Evolutionary conservation across 192 early-diverging fungal genomes (phyloP).

Genomic region (Allomyces macrogynus): DNA sequence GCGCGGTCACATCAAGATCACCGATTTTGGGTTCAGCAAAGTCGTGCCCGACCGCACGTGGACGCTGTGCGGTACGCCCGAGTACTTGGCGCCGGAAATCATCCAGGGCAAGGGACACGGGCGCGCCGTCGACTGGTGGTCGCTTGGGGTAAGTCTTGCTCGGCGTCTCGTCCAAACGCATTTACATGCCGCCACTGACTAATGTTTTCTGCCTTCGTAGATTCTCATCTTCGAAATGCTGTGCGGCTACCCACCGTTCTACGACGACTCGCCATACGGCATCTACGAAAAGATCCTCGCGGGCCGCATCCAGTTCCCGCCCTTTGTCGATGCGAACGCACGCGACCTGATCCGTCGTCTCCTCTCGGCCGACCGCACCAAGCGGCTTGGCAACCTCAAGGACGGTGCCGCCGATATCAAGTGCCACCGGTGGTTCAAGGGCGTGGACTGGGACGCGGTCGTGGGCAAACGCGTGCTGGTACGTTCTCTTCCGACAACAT

Average conservation of each 20-base stretch:
- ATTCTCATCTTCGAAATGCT: conserved; percentile 98
- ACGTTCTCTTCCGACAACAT: not conserved
- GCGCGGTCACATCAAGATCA: conserved; percentile 84
- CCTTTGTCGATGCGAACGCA: conserved; percentile 64
- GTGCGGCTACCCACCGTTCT: conserved; percentile 73
- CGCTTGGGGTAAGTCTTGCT: conserved; percentile 60
- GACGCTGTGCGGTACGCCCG: conserved; percentile 95
- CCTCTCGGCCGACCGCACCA: conserved; percentile 73
- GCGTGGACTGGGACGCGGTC: conserved; percentile 80
- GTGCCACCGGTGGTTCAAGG: conserved; percentile 80
- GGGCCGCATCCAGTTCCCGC: conserved; percentile 71
- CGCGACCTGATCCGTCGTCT: conserved; percentile 78
- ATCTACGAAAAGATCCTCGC: conserved; percentile 98
- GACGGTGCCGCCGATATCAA: conserved; percentile 83
- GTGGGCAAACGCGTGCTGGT: conserved; percentile 42
- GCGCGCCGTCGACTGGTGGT: conserved; percentile 99
- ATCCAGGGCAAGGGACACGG: conserved; percentile 94
- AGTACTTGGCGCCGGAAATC: conserved; percentile 92
- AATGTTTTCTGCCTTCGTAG: no score
- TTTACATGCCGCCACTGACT: no score
- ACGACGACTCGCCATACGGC: conserved; percentile 90
- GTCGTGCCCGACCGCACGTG: conserved; percentile 71
- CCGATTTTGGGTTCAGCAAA: conserved; percentile 98
- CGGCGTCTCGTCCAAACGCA: no score
- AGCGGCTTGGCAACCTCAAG: conserved; percentile 83